These are phyloP conservation scores for Exophiala sideris DNA, from an alignment of 2,329 filamentous ascomycete species.

Conservation along the genomic window DNA sequence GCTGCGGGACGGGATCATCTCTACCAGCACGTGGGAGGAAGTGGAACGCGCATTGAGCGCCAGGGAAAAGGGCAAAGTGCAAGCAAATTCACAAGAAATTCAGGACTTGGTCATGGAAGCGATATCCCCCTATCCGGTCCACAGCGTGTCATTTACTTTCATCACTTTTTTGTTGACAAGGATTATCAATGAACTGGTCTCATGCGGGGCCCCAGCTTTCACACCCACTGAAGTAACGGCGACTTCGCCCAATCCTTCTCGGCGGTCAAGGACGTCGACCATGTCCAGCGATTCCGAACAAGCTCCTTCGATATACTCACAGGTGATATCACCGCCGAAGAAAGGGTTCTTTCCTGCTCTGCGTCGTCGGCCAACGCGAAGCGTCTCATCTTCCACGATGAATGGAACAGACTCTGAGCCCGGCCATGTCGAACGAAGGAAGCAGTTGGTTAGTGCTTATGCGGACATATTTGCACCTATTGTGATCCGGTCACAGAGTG, in stretches of 20 bases:
- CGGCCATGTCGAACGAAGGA: conserved; percentile 9
- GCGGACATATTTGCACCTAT: conserved; percentile 24
- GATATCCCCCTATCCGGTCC: conserved; percentile 66
- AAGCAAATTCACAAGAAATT: conserved; percentile 52
- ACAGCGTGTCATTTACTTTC: conserved; percentile 88
- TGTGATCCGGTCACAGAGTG: conserved; percentile 24
- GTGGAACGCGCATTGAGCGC: conserved; percentile 10
- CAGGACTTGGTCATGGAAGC: conserved; percentile 67
- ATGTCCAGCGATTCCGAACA: conserved; percentile 20
- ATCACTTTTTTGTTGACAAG: conserved; percentile 71
- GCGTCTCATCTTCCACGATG: conserved; percentile 12
- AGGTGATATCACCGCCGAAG: conserved; percentile 6
- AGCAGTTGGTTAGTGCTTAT: conserved; percentile 19
- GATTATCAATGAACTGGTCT: conserved; percentile 52
- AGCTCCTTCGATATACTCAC: conserved; percentile 9
- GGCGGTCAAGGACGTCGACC: conserved; percentile 24
- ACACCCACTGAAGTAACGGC: background rate
- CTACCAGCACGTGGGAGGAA: conserved; percentile 63
- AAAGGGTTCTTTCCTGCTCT: conserved; percentile 22
- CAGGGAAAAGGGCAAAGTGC: conserved; percentile 43
- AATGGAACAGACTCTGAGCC: background rate
- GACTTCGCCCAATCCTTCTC: conserved; percentile 6
- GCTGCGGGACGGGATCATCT: conserved; percentile 75
- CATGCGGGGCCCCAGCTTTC: conserved; percentile 7
- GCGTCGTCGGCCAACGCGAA: conserved; percentile 13